These are phyloP conservation scores for Globisporangium cederbergense DNA, from an alignment of 352 stramenopile species.

Conservation along the genomic window DNA sequence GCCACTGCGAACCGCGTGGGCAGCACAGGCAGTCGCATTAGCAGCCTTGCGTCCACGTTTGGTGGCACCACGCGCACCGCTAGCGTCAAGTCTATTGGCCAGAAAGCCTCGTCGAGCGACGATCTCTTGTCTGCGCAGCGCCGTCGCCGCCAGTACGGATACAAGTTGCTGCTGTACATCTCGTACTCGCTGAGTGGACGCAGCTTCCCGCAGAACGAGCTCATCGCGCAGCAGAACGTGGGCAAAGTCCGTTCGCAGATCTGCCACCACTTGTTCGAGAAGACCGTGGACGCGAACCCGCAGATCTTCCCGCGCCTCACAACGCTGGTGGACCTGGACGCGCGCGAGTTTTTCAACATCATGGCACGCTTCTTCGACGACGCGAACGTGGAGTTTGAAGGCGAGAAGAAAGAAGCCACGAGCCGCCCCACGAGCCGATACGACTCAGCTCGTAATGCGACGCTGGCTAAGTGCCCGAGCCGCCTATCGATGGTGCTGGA, in stretches of 20 bases:
- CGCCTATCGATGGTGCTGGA: conserved; percentile 81
- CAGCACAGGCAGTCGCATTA: conserved; percentile 50
- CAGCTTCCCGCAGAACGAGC: conserved; percentile 85
- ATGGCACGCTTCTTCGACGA: conserved; percentile 79
- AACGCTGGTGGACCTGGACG: conserved; percentile 72
- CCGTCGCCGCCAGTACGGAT: conserved; percentile 67
- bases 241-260: conserved; percentile 75
- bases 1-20: conserved; percentile 12
- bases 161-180: conserved; percentile 90
- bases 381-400: conserved; percentile 82
- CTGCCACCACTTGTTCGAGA: conserved; percentile 85
- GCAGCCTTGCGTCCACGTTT: conserved; percentile 61
- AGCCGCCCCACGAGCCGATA: conserved; percentile 63
- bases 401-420: conserved; percentile 53
- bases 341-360: conserved; percentile 80
- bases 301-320: conserved; percentile 80
- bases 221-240: conserved; percentile 58
- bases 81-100: conserved; percentile 30
- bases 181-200: conserved; percentile 89
- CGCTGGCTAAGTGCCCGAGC: conserved; percentile 72
- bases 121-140: conserved; percentile 51
- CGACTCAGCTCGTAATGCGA: conserved; percentile 70
- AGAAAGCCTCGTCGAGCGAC: conserved; percentile 27
- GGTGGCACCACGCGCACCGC: conserved; percentile 39
- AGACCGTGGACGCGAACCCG: conserved; percentile 30